These are phyloP conservation scores for Fusarium sp. DNA, from an alignment of 2,329 filamentous ascomycete species.

Conservation along the genomic window DNA sequence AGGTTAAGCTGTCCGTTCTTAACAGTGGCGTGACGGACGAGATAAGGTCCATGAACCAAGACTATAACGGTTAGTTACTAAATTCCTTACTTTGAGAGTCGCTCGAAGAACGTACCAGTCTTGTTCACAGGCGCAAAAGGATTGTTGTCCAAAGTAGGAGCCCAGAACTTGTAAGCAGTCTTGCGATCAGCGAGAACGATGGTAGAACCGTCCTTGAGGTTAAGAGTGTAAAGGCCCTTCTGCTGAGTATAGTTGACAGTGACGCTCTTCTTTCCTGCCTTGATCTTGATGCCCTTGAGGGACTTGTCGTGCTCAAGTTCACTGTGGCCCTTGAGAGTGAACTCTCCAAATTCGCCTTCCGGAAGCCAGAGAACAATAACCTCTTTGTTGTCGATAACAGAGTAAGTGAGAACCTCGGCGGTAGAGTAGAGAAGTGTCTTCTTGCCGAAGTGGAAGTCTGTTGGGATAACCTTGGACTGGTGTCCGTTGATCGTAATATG, in stretches of 20 bases:
- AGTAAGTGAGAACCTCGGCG: constrained; percentile 66
- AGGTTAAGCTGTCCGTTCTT: constrained; percentile 56
- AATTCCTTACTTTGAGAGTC: rapidly evolving
- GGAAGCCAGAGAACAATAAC: constrained; percentile 67
- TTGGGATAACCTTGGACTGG: constrained; percentile 71
- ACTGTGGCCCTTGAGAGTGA: constrained; percentile 58
- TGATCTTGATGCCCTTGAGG: constrained; percentile 56
- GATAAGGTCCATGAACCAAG: constrained; percentile 64
- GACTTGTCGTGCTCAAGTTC: constrained; percentile 43
- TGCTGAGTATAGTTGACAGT: constrained; percentile 63
- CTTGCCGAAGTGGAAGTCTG: constrained; percentile 68
- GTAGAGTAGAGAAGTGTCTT: constrained; percentile 67
- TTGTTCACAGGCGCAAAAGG: constrained; percentile 59
- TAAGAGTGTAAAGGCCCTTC: constrained; percentile 61
- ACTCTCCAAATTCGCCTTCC: constrained; percentile 66
- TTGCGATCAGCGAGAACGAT: constrained; percentile 66
- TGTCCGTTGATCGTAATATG: constrained; percentile 68
- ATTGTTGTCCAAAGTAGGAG: constrained; percentile 62
- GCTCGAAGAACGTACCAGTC: constrained; percentile 53
- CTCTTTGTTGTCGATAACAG: constrained; percentile 60
- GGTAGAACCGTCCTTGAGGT: constrained; percentile 60
- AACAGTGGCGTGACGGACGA: constrained; percentile 61
- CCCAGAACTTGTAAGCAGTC: constrained; percentile 69
- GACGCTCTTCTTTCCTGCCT: constrained; percentile 55
- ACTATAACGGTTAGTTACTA: constrained; percentile 50